phyloP scores from a whole-genome alignment of 768 basidiomycete species.

The Postia placenta region DNA sequence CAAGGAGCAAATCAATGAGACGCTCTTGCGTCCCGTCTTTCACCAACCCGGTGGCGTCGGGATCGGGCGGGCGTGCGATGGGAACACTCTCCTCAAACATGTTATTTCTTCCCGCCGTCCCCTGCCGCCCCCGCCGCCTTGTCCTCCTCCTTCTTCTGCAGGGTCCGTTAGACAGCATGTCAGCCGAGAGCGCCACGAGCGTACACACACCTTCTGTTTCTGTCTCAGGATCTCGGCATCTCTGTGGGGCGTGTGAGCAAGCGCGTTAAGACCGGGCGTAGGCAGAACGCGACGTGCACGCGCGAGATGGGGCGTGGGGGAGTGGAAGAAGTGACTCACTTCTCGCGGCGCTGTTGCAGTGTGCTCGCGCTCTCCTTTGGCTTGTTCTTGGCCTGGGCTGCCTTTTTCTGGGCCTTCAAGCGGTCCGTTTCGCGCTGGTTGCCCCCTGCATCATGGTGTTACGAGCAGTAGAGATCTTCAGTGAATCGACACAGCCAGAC shows the following conservation, averaged over 20 bases:
- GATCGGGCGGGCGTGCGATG: neutral
- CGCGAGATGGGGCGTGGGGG: slow-evolving; percentile 5
- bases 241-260: slow-evolving; percentile 31
- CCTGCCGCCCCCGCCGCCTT: slow-evolving; percentile 17
- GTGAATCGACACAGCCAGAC: neutral
- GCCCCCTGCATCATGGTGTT: slow-evolving; percentile 54
- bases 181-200: neutral
- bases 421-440: slow-evolving; percentile 80
- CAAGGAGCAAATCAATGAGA: neutral
- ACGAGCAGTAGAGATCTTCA: neutral
- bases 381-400: slow-evolving; percentile 45
- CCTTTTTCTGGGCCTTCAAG: slow-evolving; percentile 58
- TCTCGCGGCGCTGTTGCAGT: slow-evolving; percentile 69
- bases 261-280: slow-evolving; percentile 9
- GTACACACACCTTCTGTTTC: slow-evolving; percentile 64
- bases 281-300: slow-evolving; percentile 10
- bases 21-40: neutral
- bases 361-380: slow-evolving; percentile 61
- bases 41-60: neutral
- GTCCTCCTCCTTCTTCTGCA: slow-evolving; percentile 23
- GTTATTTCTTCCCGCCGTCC: slow-evolving; percentile 21
- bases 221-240: slow-evolving; percentile 71
- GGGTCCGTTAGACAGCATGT: neutral
- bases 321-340: slow-evolving; percentile 39
- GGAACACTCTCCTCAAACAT: slow-evolving; percentile 15